Evolutionary conservation across 768 basidiomycete genomes (phyloP).

Genomic region (Russula virescens): DNA sequence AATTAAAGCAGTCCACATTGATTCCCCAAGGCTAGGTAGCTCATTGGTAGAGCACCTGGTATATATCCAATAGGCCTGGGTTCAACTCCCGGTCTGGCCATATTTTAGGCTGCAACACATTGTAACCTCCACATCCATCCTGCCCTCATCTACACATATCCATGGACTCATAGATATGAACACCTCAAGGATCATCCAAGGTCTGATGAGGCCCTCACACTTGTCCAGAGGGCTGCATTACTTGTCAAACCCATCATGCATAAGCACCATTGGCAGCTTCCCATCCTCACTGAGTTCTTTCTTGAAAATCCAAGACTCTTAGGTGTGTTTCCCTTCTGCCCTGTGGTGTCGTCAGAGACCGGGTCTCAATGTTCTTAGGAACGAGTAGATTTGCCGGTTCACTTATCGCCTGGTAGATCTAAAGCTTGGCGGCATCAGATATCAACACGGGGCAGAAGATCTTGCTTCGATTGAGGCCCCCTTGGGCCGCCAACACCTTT

Average conservation of each 20-base stretch:
- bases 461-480: constrained; percentile 71
- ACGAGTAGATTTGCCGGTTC: constrained; percentile 21
- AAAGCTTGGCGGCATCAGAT: constrained; percentile 41
- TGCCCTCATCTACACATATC: constrained; percentile 37
- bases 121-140: not conserved
- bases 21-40: no score
- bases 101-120: no score
- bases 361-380: constrained; percentile 13
- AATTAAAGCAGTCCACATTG: no score
- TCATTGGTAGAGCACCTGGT: no score
- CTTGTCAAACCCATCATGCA: constrained; percentile 94
- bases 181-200: constrained; percentile 65
- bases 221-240: constrained; percentile 65
- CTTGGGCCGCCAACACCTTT: constrained; percentile 64
- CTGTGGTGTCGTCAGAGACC: not conserved
- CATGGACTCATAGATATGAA: constrained; percentile 52
- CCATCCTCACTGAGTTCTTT: constrained; percentile 82
- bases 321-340: constrained; percentile 42
- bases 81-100: no score
- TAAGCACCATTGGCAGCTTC: constrained; percentile 73
- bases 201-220: constrained; percentile 58
- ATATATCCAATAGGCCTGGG: no score
- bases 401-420: not conserved
- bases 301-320: constrained; percentile 66
- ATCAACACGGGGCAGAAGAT: constrained; percentile 80